These are phyloP conservation scores for Mangifera indica DNA, from an alignment of 345 rosid species.

Conservation along the genomic window DNA sequence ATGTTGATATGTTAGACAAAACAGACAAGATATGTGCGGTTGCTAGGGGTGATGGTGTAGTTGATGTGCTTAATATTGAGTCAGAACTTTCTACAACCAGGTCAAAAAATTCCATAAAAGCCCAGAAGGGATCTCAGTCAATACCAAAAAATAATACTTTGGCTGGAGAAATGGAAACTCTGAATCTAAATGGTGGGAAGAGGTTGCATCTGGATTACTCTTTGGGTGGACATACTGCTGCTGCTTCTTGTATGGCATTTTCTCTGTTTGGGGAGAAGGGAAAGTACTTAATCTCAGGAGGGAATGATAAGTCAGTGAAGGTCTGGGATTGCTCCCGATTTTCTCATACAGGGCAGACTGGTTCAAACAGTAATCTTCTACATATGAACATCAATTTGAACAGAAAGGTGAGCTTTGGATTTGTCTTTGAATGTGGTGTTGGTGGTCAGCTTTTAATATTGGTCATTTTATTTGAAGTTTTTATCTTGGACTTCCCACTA, in stretches of 20 bases:
- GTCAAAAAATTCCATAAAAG: conserved; percentile 39
- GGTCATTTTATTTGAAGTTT: neutral
- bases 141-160: conserved; percentile 30
- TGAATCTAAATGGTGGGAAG: conserved; percentile 30
- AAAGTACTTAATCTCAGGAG: conserved; percentile 72
- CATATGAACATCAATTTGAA: conserved; percentile 52
- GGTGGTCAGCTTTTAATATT: neutral
- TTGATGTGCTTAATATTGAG: conserved; percentile 66
- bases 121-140: conserved; percentile 57
- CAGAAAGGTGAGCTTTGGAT: conserved; percentile 53
- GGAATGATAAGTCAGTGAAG: conserved; percentile 81
- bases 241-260: conserved; percentile 82
- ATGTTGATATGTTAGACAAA: conserved; percentile 66
- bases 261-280: conserved; percentile 75
- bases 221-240: conserved; percentile 77
- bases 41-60: conserved; percentile 82
- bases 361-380: conserved; percentile 36
- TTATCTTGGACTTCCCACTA: conserved; percentile 1
- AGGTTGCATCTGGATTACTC: conserved; percentile 75
- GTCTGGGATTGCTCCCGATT: conserved; percentile 67
- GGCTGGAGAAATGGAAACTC: conserved; percentile 22
- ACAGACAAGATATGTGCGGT: conserved; percentile 63
- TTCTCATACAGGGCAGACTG: conserved; percentile 37
- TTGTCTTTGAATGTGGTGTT: conserved; percentile 6
- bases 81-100: conserved; percentile 49